These are phyloP conservation scores for Lithospermum erythrorhizon DNA, from an alignment of 257 asterid species.

Conservation along the genomic window DNA sequence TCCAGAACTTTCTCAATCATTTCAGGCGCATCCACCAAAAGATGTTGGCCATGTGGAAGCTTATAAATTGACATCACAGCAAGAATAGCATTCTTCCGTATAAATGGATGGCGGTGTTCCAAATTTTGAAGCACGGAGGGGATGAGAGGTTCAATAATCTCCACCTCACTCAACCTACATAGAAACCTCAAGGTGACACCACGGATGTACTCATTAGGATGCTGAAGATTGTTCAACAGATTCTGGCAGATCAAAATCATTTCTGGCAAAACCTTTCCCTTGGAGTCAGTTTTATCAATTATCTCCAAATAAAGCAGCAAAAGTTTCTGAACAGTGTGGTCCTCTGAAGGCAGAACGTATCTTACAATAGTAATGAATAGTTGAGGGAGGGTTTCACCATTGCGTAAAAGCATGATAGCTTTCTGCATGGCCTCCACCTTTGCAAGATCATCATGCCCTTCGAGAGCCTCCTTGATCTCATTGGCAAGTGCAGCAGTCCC, in stretches of 20 bases:
- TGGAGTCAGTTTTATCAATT: constrained; percentile 73
- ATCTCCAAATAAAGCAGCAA: constrained; percentile 73
- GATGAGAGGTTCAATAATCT: constrained; percentile 76
- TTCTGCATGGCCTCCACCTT: constrained; percentile 82
- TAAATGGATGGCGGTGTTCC: constrained; percentile 81
- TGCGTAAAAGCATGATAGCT: constrained; percentile 79
- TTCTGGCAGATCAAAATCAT: constrained; percentile 90
- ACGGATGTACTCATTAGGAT: constrained; percentile 83
- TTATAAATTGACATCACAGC: constrained; percentile 82
- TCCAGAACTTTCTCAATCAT: constrained; percentile 71
- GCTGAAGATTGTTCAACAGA: constrained; percentile 75
- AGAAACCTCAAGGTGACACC: constrained; percentile 85
- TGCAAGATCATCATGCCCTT: constrained; percentile 63
- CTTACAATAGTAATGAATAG: constrained; percentile 72
- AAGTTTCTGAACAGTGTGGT: constrained; percentile 77
- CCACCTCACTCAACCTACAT: constrained; percentile 76
- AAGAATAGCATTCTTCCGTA: constrained; percentile 76
- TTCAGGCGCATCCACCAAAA: constrained; percentile 95
- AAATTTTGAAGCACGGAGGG: constrained; percentile 71
- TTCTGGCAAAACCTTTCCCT: constrained; percentile 75
- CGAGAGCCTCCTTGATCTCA: constrained; percentile 93
- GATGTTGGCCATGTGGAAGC: constrained; percentile 87
- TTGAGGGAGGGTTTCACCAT: constrained; percentile 88
- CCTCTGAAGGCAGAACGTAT: constrained; percentile 81
- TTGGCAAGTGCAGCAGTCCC: constrained; percentile 75